Conservation (phyloP, 129 eudicot species). For the Ambrosia trifida region DNA sequence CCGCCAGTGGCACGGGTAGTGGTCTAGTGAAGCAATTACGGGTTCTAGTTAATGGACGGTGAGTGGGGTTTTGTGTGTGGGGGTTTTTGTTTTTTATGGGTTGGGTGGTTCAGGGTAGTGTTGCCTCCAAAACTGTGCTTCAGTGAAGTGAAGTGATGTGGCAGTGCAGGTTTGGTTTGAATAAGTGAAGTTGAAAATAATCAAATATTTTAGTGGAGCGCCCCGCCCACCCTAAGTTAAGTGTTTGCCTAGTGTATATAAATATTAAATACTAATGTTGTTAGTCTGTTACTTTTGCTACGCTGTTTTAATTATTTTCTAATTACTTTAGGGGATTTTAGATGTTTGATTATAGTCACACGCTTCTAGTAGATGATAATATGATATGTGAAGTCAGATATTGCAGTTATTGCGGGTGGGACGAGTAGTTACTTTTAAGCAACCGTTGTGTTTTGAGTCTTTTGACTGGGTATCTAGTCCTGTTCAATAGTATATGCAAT, state of each 20-base stretch:
- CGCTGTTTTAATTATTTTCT: neutral
- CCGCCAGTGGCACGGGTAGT: too few relatives aligned
- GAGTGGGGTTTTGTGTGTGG: too few relatives aligned
- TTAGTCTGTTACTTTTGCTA: neutral
- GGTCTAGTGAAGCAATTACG: too few relatives aligned
- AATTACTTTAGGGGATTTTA: neutral
- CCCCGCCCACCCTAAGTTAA: too few relatives aligned
- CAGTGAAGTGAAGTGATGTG: too few relatives aligned
- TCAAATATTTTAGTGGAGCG: too few relatives aligned
- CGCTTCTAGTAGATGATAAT: neutral
- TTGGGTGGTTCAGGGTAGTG: too few relatives aligned
- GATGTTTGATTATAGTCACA: neutral
- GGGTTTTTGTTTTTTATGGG: too few relatives aligned
- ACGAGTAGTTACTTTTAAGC: neutral
- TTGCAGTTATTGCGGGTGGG: neutral
- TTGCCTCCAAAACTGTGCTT: too few relatives aligned
- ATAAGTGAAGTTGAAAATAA: too few relatives aligned
- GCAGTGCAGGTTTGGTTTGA: too few relatives aligned
- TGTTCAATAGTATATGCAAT: neutral
- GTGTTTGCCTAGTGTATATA: conserved; percentile 1
- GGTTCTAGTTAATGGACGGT: too few relatives aligned
- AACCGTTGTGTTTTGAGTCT: neutral
- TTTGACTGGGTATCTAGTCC: neutral
- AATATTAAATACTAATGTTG: neutral
- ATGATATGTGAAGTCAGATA: neutral